Conservation (phyloP, 495 filamentous ascomycete species). For the Penicillium chermesinum region DNA sequence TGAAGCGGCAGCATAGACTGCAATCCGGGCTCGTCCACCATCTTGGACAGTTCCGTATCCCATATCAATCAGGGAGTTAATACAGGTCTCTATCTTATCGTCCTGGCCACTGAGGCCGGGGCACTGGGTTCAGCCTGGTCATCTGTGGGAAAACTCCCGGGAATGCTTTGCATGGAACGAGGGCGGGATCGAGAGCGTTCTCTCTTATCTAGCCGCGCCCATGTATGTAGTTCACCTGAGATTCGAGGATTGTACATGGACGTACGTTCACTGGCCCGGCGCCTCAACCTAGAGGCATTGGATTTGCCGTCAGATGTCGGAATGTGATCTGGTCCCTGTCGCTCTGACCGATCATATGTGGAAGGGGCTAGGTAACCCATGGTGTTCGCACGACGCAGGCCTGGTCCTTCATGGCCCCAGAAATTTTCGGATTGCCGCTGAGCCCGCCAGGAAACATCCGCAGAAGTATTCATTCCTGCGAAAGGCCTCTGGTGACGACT, state of each 20-base stretch:
- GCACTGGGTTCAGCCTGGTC: conserved; percentile 5
- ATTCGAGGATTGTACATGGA: conserved; percentile 5
- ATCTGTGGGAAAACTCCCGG: conserved; percentile 30
- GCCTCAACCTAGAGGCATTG: conserved; percentile 5
- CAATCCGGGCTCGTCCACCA: conserved; percentile 41
- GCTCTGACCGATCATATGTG: neutral
- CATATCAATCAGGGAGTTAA: conserved; percentile 41
- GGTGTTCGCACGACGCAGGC: conserved; percentile 25
- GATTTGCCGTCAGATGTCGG: neutral
- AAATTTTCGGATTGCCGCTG: too few species aligned
- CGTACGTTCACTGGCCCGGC: conserved; percentile 23
- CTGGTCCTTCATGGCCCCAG: neutral
- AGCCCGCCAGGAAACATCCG: too few species aligned
- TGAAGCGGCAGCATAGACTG: conserved; percentile 48
- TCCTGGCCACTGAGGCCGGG: neutral
- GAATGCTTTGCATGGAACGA: conserved; percentile 16
- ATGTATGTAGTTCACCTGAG: conserved; percentile 8
- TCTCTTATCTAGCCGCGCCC: conserved; percentile 18
- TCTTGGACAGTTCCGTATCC: conserved; percentile 45
- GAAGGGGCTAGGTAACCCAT: neutral
- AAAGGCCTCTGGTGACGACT: conserved; percentile 4
- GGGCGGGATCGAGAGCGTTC: conserved; percentile 13
- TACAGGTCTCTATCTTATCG: conserved; percentile 38
- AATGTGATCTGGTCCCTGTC: neutral
- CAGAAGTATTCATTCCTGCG: too few species aligned